These are phyloP conservation scores for Vitis riparia DNA, from an alignment of 164 flowering plant genomes.

Conservation along the genomic window DNA sequence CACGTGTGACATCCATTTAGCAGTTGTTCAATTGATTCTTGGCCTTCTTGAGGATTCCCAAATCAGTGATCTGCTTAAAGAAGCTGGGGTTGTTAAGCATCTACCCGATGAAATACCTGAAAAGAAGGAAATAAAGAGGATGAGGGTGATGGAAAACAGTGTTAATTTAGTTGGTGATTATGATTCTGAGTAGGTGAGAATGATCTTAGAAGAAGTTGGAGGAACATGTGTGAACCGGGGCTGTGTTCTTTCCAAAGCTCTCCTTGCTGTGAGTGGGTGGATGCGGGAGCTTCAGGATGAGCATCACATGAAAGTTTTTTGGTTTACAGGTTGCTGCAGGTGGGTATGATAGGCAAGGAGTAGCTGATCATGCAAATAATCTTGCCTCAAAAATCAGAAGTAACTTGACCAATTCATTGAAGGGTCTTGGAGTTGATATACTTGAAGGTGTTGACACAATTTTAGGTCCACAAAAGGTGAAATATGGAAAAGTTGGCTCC, in stretches of 20 bases:
- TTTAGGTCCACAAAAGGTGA: slow-evolving; percentile 92
- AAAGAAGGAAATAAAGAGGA: too few relatives aligned
- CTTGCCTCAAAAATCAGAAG: slow-evolving; percentile 87
- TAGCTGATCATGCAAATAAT: slow-evolving; percentile 95
- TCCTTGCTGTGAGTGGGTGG: slow-evolving; percentile 94
- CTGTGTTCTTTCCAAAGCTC: slow-evolving; percentile 99
- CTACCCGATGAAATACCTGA: too few relatives aligned
- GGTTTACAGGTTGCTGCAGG: slow-evolving; percentile 73
- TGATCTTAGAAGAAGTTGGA: slow-evolving; percentile 39
- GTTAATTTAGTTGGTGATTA: too few relatives aligned
- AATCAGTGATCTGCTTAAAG: too few relatives aligned
- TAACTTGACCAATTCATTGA: slow-evolving; percentile 91
- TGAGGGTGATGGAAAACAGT: too few relatives aligned
- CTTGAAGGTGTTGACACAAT: slow-evolving; percentile 85
- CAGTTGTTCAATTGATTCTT: too few relatives aligned
- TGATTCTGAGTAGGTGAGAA: too few relatives aligned
- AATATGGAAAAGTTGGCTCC: slow-evolving; percentile 71
- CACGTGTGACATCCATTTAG: too few relatives aligned
- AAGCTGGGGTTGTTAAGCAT: too few relatives aligned
- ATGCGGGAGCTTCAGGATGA: slow-evolving; percentile 95
- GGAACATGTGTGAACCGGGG: slow-evolving; percentile 99
- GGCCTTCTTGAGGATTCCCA: too few relatives aligned
- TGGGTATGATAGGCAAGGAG: slow-evolving; percentile 89
- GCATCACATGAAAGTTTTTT: slow-evolving; percentile 77
- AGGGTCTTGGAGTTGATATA: slow-evolving; percentile 94